Evolutionary conservation across 495 filamentous ascomycete species (phyloP).

Genomic region (Annulohypoxylon stygium): DNA sequence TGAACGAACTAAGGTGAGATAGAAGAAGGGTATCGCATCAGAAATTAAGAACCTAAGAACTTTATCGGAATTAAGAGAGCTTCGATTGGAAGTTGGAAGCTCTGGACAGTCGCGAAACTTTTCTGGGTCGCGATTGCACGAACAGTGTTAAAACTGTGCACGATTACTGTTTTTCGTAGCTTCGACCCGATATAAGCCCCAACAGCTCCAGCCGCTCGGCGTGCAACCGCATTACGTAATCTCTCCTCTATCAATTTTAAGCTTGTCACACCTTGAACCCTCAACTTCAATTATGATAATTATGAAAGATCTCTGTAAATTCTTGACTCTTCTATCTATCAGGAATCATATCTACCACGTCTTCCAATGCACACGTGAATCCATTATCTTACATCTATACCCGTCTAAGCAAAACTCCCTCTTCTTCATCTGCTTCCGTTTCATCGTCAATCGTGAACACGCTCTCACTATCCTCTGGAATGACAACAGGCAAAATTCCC

Average conservation of each 20-base stretch:
- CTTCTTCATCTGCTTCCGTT: conserved; percentile 29
- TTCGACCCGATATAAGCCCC: conserved; percentile 3
- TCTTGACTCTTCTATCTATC: neutral
- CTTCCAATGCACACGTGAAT: conserved; percentile 4
- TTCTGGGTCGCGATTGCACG: conserved; percentile 47
- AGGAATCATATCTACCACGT: conserved; percentile 14
- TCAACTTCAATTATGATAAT: neutral
- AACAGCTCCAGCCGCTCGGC: neutral
- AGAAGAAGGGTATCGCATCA: conserved; percentile 27
- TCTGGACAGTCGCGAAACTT: conserved; percentile 50
- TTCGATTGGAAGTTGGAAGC: conserved; percentile 44
- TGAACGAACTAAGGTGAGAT: neutral
- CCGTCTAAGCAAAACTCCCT: conserved; percentile 35
- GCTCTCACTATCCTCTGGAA: conserved; percentile 40
- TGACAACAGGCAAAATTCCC: conserved; percentile 14
- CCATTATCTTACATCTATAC: conserved; percentile 16
- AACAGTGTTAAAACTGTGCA: conserved; percentile 35
- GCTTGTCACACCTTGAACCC: neutral
- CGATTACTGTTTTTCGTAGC: conserved; percentile 25
- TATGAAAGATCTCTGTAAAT: neutral
- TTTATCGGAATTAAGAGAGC: conserved; percentile 30
- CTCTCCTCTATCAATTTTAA: neutral
- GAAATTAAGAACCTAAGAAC: conserved; percentile 37
- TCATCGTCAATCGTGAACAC: conserved; percentile 37
- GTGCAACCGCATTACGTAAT: neutral